Evolutionary conservation across 768 basidiomycete genomes (phyloP), one percentile per base, ranked within the genome.

Genomic region (Hericium alpestre): DNA sequence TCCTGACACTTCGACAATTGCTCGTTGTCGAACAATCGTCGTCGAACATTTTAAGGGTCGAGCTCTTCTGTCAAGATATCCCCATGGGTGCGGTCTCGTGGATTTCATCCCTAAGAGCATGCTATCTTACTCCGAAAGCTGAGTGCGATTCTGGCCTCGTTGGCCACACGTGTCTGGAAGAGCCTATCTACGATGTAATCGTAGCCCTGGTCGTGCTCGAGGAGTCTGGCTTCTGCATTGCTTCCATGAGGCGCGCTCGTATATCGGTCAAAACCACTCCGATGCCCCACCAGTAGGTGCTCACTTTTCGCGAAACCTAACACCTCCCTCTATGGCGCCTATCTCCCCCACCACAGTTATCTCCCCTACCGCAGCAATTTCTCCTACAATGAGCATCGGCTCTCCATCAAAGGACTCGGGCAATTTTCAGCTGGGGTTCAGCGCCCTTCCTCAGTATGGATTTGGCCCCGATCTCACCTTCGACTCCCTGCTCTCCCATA

Each of bases 381-480:
- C 32, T 32, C 32, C 32, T 32, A 32, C 43, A 12, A 16, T 16
- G 43, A 16, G 43, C 32, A 32, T 32, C 32, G n/a, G 43, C n/a
- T 46, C 43, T 20, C 43, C 43, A 40, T 62, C 59, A 20, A 63
- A 58, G 38, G 61, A 56, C 12, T 63, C 63, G 38, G 57, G 48
- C 51, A 56, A 58, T 53, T 63, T 60, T 54, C 63, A 64, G 54
- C 51, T 63, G 38, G 60, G 62, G 56, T 61, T 61, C 65, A 64
- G 58, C 51, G 64, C 60, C 39, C 75, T 87, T 51, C 86, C 87
- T 54, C 88, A 87, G 68, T 84, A 84, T 64, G 87, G 87, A 54
- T 89, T 88, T 66, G 79, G 82, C 46, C 65, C 78, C 46, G 80
- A 84, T 61, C 70, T 78, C 66, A 73, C 80, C 46, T 90, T 90